Evolutionary conservation across 805 yeast genomes (phyloP).

Genomic region (Nakazawaea wyomingensis): DNA sequence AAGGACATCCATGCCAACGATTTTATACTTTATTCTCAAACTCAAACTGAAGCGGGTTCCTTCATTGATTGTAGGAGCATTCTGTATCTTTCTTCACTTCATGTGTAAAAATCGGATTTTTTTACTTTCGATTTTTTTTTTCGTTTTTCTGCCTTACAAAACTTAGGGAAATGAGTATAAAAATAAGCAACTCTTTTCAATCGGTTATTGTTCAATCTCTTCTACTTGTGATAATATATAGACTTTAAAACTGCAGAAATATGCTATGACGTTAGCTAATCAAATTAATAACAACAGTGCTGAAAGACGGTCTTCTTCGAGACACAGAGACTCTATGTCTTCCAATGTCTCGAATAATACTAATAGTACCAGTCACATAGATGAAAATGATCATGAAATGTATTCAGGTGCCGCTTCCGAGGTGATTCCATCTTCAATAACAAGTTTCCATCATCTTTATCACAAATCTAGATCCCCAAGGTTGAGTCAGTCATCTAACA

Average conservation of each 20-base stretch:
- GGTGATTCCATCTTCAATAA: constrained; percentile 70
- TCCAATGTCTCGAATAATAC: constrained; percentile 17
- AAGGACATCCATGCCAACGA: too few species aligned
- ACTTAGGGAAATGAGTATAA: too few species aligned
- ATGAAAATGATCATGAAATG: constrained; percentile 65
- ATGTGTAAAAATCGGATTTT: too few species aligned
- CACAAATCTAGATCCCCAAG: constrained; percentile 24
- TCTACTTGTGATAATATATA: too few species aligned
- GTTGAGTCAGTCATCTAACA: constrained; percentile 8
- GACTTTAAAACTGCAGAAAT: not conserved
- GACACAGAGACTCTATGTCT: constrained; percentile 26
- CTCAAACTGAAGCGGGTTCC: too few species aligned
- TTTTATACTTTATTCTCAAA: too few species aligned
- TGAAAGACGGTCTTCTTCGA: constrained; percentile 20
- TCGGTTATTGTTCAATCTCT: too few species aligned
- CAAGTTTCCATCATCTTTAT: constrained; percentile 70
- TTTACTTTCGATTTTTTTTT: too few species aligned
- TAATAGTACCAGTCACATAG: constrained; percentile 23
- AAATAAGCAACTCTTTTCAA: too few species aligned
- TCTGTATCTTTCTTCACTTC: too few species aligned
- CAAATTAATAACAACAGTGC: not conserved
- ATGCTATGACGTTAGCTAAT: constrained; percentile 1
- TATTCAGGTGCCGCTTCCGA: constrained; percentile 76
- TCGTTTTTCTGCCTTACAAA: too few species aligned
- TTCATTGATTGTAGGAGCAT: too few species aligned